A percentile compares a stretch with the other conserved stretches of the same genome.
These are phyloP conservation scores for Neospora caninum DNA, from an alignment of 169 alveolate genomes.

Conservation along the genomic window DNA sequence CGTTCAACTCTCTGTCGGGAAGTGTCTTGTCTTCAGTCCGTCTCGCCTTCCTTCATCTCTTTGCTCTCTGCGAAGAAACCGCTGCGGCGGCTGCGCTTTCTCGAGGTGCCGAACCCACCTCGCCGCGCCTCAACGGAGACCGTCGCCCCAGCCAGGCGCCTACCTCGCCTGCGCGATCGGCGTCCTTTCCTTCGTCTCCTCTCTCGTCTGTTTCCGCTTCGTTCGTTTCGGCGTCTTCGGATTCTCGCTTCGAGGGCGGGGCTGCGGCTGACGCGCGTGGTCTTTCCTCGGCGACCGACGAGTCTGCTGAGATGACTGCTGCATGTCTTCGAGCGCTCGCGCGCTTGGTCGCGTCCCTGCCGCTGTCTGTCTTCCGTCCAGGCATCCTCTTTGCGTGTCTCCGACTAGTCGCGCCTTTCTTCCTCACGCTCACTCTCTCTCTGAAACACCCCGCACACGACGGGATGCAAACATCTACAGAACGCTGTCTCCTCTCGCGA, in stretches of 20 bases:
- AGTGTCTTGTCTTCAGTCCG: neutral
- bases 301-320: neutral
- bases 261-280: neutral
- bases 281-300: neutral
- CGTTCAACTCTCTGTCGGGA: slow-evolving; percentile 9
- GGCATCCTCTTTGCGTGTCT: slow-evolving; percentile 8
- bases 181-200: neutral
- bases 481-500: too few relatives aligned
- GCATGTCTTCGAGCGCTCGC: neutral
- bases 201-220: neutral
- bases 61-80: neutral
- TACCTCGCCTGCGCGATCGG: too few relatives aligned
- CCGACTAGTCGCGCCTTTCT: neutral
- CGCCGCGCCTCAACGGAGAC: neutral
- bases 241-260: neutral
- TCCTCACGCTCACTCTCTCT: neutral
- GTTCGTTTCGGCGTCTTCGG: neutral
- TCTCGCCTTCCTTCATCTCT: slow-evolving; percentile 19
- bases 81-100: neutral
- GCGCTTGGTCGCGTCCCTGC: neutral
- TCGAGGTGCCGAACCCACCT: too few relatives aligned
- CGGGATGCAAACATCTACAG: too few relatives aligned
- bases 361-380: neutral
- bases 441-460: neutral
- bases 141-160: neutral